These are phyloP conservation scores for Tanacetum coccineum DNA, from an alignment of 129 eudicot genomes.

Conservation along the genomic window DNA sequence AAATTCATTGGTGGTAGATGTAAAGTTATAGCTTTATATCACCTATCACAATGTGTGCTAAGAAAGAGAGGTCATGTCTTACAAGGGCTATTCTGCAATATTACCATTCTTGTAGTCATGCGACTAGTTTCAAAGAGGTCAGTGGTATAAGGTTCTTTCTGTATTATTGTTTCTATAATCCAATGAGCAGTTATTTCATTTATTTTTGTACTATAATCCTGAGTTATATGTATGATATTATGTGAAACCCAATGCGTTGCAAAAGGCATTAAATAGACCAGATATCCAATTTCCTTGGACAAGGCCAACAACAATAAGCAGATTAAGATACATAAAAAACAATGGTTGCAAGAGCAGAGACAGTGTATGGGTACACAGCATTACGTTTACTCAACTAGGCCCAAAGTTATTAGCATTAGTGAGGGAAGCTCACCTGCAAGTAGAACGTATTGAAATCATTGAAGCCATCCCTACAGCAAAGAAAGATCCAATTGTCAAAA, in stretches of 20 bases:
- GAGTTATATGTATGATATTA: not conserved
- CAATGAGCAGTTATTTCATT: not conserved
- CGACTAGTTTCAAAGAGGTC: conserved; percentile 4
- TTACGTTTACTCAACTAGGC: conserved; percentile 2
- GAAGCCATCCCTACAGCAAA: conserved; percentile 11
- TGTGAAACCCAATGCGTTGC: not conserved
- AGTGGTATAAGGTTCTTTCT: not conserved
- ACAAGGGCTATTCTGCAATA: not conserved
- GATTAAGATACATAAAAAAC: not conserved
- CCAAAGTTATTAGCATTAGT: conserved; percentile 6
- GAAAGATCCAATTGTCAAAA: not conserved
- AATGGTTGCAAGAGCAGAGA: conserved; percentile 8
- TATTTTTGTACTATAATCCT: conserved; percentile 1
- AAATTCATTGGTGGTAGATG: not conserved
- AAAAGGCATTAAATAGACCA: not conserved
- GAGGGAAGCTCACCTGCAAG: conserved; percentile 6
- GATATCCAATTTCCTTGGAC: conserved; percentile 9
- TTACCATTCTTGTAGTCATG: not conserved
- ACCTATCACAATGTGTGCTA: not conserved
- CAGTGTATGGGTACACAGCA: not conserved
- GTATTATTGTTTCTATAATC: not conserved
- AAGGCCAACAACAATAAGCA: conserved; percentile 4
- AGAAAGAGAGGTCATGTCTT: not conserved
- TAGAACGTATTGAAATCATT: conserved; percentile 11
- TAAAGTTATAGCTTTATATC: conserved; percentile 4